Percentiles rank a stretch among this genome's conserved stretches.
phyloP scores from a whole-genome alignment of 108 stramenopile species.

The Epithemia pelagica region DNA sequence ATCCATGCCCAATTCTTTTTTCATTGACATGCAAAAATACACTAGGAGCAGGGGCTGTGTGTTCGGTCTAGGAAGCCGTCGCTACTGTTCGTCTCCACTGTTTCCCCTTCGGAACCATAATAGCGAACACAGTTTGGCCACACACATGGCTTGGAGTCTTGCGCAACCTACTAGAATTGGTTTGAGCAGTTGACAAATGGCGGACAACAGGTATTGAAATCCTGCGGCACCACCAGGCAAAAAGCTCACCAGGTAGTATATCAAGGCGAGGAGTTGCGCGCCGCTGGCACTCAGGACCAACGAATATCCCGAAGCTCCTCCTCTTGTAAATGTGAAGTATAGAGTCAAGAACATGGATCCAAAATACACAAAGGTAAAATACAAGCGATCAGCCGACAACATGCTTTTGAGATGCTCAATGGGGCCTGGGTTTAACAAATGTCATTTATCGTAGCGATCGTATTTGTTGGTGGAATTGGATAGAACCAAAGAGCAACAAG shows the following conservation, averaged over 20 bases:
- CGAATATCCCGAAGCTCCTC: conserved; percentile 71
- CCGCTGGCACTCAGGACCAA: conserved; percentile 55
- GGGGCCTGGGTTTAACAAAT: conserved; percentile 25
- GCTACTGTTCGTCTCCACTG: neutral
- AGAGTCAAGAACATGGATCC: conserved; percentile 72
- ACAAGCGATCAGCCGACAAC: conserved; percentile 59
- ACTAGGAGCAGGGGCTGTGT: too few relatives aligned
- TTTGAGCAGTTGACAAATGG: conserved; percentile 60
- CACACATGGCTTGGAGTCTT: conserved; percentile 56
- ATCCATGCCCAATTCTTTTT: too few relatives aligned
- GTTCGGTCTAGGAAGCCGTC: too few relatives aligned
- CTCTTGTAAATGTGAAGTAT: conserved; percentile 68
- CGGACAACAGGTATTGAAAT: conserved; percentile 53
- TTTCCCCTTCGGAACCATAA: neutral
- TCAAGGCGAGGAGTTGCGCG: conserved; percentile 65
- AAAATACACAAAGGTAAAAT: conserved; percentile 72
- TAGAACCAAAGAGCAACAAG: too few relatives aligned
- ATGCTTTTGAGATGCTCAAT: conserved; percentile 68
- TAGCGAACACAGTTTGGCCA: conserved; percentile 14
- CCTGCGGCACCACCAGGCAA: conserved; percentile 83
- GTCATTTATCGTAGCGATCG: too few relatives aligned
- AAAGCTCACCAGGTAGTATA: conserved; percentile 88
- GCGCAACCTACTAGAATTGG: conserved; percentile 63
- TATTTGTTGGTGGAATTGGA: too few relatives aligned
- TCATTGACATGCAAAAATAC: too few relatives aligned